phyloP scores from a whole-genome alignment of 305 asterid genomes.

The Ajuga reptans region DNA sequence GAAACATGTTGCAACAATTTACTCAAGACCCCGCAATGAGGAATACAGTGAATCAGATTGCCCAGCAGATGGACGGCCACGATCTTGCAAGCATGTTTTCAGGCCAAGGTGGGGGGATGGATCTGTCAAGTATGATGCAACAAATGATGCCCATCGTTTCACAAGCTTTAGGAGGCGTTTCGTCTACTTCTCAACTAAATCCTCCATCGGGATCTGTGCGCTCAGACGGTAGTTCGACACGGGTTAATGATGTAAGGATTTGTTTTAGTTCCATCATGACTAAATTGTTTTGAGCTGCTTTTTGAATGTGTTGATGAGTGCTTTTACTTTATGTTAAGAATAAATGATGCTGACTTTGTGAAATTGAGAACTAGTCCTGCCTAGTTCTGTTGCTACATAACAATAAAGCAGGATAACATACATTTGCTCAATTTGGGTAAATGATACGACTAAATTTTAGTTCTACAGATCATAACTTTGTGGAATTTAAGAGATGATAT shows the following conservation, averaged over 20 bases:
- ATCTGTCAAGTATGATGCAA: conserved; percentile 80
- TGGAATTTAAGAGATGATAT: not conserved
- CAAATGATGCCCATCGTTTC: conserved; percentile 96
- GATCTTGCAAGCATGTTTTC: conserved; percentile 73
- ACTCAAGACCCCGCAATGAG: conserved; percentile 79
- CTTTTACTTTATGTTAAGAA: not conserved
- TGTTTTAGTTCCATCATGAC: not conserved
- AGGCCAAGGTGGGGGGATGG: conserved; percentile 63
- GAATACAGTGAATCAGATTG: conserved; percentile 69
- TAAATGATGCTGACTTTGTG: not conserved
- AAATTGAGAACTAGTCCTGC: not conserved
- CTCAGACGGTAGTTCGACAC: conserved; percentile 19
- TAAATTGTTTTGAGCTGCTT: not conserved
- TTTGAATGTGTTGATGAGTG: not conserved
- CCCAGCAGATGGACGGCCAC: conserved; percentile 70
- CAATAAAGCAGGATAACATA: too few species aligned
- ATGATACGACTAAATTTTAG: not conserved
- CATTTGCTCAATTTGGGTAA: not conserved
- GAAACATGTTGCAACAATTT: conserved; percentile 66
- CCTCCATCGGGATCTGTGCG: conserved; percentile 26
- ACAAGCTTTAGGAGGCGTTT: conserved; percentile 71
- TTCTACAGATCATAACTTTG: not conserved
- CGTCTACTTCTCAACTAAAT: conserved; percentile 33
- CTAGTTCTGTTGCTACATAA: not conserved
- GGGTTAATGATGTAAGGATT: conserved; percentile 20